Evolutionary conservation across 1,284 basidiomycete genomes (phyloP).

Genomic region (Rhodotorula sp.): DNA sequence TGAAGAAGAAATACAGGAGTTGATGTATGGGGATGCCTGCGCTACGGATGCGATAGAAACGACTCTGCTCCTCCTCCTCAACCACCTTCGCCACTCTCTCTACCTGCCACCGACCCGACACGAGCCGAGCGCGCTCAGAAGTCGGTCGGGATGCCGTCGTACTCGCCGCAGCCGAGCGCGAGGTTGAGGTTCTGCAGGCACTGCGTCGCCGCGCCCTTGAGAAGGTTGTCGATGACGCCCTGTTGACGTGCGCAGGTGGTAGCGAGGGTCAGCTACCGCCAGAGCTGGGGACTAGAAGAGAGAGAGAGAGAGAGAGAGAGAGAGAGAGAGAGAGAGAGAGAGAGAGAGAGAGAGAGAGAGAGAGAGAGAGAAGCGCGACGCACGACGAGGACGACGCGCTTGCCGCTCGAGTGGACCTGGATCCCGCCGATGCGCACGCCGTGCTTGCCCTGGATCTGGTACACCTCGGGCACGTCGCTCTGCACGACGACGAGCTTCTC

Average conservation of each 20-base stretch:
- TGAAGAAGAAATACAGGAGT: too few relatives aligned
- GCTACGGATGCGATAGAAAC: too few relatives aligned
- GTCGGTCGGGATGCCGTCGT: conserved; percentile 38
- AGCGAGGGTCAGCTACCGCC: neutral
- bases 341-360: neutral
- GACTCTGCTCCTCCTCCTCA: too few relatives aligned
- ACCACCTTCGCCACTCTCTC: too few relatives aligned
- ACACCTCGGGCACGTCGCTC: conserved; percentile 72
- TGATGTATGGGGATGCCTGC: too few relatives aligned
- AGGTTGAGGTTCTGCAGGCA: conserved; percentile 96
- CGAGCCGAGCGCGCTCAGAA: conserved; percentile 19
- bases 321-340: neutral
- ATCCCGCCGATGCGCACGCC: conserved; percentile 90
- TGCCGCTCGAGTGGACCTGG: conserved; percentile 85
- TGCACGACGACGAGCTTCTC: conserved; percentile 72
- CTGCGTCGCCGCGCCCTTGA: conserved; percentile 98
- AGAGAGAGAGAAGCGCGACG: conserved; percentile 49
- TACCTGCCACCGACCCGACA: too few relatives aligned
- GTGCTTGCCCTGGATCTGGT: conserved; percentile 76
- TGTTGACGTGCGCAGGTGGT: conserved; percentile 45
- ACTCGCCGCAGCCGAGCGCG: conserved; percentile 77
- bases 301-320: neutral
- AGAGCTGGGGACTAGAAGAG: too few relatives aligned
- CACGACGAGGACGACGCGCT: conserved; percentile 87
- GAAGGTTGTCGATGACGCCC: conserved; percentile 91